Evolutionary conservation across 2,329 filamentous ascomycete species (phyloP), one percentile per base, ranked within the genome.

Genomic region (Paecilomyces fulvus): DNA sequence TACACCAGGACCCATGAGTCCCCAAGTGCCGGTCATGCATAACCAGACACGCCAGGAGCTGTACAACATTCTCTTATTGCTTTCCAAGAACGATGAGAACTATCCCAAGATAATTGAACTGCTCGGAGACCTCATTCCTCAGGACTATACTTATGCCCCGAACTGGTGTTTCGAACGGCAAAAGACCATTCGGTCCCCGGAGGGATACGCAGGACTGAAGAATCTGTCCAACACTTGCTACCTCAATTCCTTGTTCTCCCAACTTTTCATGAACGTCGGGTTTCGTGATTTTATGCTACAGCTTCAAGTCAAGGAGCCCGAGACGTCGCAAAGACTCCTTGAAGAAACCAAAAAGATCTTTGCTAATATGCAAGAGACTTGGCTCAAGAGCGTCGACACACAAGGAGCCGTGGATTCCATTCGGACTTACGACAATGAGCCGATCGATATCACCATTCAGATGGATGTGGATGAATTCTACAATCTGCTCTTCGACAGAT

Each of bases 391-490:
- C 57, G 81, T 92, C 20, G 89, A 94, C 59, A 89, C 94, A 0
- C 78, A 80, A 53, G 79, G 79, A 1, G 85, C 95, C 60, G 88
- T 94, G 12, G 79, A 80, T 31, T 86, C 84, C 46, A 90, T 97
- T 65, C 87, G 84, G 63, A 92, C 88, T 0, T 92, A 92, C 57
- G 90, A 95, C 33, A 88, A 91, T 57, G 81, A 85, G 1, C 80
- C 83, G 14, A 95, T 99, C 60, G 91, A 97, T 70, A 86, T 95
- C 25, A 84, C 86, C 56, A 84, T 89, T 58, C 94, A 99, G 71
- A 97, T 99, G 90, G 94, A 99, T 68, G 94, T 96, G 4, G 94
- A 97, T 64, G 92, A 96, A 69, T 99, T 97, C 69, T 97, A 95
- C 76, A 96, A 94, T 65, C 80, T 96, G 3, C 80, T 99, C 0